A percentile compares a stretch with the other conserved stretches of the same genome.
phyloP scores from a whole-genome alignment of 768 basidiomycete genomes.

The Suillus brevipes region DNA sequence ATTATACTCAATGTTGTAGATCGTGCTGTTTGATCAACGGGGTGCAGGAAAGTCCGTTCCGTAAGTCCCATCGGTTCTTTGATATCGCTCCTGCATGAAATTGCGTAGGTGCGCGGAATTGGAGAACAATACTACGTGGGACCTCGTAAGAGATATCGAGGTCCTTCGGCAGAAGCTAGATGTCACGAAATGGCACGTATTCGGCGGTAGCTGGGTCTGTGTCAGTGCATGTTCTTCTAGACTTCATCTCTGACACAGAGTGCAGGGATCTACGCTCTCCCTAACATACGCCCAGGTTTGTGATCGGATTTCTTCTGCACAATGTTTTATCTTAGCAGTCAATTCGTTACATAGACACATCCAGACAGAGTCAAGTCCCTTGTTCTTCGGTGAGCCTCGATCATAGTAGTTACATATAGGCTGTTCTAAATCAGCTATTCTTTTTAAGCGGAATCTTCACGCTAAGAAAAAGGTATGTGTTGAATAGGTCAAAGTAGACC shows the following conservation, averaged over 20 bases:
- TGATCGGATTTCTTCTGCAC: background rate
- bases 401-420: background rate
- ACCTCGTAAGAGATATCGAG: slow-evolving; percentile 89
- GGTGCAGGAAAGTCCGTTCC: slow-evolving; percentile 87
- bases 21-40: slow-evolving; percentile 87
- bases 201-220: slow-evolving; percentile 89
- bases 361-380: slow-evolving; percentile 80
- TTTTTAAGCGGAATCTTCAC: slow-evolving; percentile 80
- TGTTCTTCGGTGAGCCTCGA: slow-evolving; percentile 59
- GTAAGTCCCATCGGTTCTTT: slow-evolving; percentile 40
- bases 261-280: slow-evolving; percentile 81
- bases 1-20: slow-evolving; percentile 40
- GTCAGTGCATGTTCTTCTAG: background rate
- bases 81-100: slow-evolving; percentile 9
- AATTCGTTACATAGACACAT: slow-evolving; percentile 51
- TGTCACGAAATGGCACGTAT: slow-evolving; percentile 90
- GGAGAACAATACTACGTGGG: slow-evolving; percentile 93
- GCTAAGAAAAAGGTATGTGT: slow-evolving; percentile 65
- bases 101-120: slow-evolving; percentile 63
- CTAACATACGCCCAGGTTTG: slow-evolving; percentile 81
- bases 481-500: background rate
- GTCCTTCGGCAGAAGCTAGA: slow-evolving; percentile 70
- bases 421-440: slow-evolving; percentile 5
- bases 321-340: background rate
- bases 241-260: background rate